These are phyloP conservation scores for Ceriops decandra DNA, from an alignment of 345 rosid genomes.

Conservation along the genomic window DNA sequence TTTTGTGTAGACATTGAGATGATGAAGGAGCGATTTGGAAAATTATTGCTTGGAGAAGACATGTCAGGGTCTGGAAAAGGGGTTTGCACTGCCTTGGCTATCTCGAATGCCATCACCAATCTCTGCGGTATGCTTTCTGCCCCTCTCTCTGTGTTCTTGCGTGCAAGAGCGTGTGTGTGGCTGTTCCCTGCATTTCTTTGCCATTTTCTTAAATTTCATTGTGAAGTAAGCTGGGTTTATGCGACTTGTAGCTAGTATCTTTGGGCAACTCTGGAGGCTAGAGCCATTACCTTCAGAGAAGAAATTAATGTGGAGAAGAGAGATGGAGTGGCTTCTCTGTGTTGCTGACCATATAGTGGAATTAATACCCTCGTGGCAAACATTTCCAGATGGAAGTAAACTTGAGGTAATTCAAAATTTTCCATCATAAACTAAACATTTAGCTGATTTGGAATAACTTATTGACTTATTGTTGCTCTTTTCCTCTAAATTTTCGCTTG, in stretches of 20 bases:
- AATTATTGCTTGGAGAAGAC: conserved; percentile 93
- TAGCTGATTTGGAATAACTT: neutral
- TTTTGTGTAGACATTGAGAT: conserved; percentile 64
- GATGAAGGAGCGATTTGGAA: conserved; percentile 97
- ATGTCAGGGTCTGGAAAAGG: conserved; percentile 99
- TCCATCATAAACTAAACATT: neutral
- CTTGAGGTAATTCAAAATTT: conserved; percentile 59
- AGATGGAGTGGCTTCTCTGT: conserved; percentile 91
- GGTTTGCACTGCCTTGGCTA: conserved; percentile 86
- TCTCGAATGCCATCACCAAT: conserved; percentile 93
- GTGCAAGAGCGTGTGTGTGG: neutral
- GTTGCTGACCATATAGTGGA: conserved; percentile 95
- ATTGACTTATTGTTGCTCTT: neutral
- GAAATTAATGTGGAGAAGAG: conserved; percentile 96
- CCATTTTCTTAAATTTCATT: neutral
- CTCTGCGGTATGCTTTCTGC: conserved; percentile 66
- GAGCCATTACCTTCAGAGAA: conserved; percentile 77
- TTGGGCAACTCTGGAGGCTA: conserved; percentile 96
- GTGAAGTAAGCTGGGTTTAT: conserved; percentile 2
- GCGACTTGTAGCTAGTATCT: conserved; percentile 58
- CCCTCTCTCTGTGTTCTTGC: neutral
- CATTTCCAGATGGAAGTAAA: conserved; percentile 90
- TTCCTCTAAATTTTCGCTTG: neutral
- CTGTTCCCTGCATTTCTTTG: neutral
- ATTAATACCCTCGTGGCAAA: conserved; percentile 90